Evolutionary conservation across 2,329 filamentous ascomycete species (phyloP).

Genomic region (Knufia petricola): DNA sequence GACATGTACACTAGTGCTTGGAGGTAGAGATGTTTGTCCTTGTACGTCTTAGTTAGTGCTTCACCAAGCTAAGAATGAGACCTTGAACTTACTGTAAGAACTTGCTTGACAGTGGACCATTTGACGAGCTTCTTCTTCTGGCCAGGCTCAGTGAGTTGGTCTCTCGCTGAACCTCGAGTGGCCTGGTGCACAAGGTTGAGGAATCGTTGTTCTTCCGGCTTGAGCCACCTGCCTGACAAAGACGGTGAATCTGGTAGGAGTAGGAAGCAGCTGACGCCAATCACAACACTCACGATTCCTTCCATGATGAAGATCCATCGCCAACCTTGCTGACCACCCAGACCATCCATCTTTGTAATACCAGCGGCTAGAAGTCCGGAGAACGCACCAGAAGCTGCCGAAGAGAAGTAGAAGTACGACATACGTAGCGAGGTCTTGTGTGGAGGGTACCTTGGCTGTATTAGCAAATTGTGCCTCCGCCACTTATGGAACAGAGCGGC

Average conservation of each 20-base stretch:
- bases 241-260: conserved; percentile 8
- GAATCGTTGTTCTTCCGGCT: conserved; percentile 7
- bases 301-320: conserved; percentile 57
- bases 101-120: background rate
- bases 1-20: conserved; percentile 36
- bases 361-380: conserved; percentile 57
- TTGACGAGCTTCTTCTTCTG: conserved; percentile 1
- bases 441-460: conserved; percentile 18
- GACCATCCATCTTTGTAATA: conserved; percentile 50
- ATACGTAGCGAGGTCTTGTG: conserved; percentile 19
- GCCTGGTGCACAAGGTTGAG: conserved; percentile 9
- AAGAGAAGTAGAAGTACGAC: conserved; percentile 24
- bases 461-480: background rate
- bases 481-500: background rate
- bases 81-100: background rate
- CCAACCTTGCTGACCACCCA: conserved; percentile 54
- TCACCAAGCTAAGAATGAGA: too few species aligned
- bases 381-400: conserved; percentile 61
- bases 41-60: background rate
- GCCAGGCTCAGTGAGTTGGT: background rate
- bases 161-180: background rate
- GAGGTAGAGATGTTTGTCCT: conserved; percentile 41
- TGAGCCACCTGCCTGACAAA: conserved; percentile 10
- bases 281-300: conserved; percentile 47
- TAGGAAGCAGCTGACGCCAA: conserved; percentile 31